A percentile compares a stretch with the other conserved stretches of the same genome.
Evolutionary conservation across 2,329 filamentous ascomycete genomes (phyloP).

Genomic region (Amauroascus niger): DNA sequence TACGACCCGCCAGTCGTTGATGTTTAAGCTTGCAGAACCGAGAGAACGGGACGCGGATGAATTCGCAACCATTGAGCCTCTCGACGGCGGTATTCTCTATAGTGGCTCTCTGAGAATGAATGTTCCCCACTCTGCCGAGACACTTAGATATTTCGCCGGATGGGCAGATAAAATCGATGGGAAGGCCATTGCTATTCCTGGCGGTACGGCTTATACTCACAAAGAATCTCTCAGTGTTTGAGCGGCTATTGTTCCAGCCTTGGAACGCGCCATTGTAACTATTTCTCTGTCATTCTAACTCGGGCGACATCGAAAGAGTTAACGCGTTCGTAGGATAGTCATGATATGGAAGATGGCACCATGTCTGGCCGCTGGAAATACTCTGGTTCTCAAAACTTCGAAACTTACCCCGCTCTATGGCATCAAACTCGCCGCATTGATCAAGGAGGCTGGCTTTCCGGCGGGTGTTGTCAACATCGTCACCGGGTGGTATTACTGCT

Average conservation of each 20-base stretch:
- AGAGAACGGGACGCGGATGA: constrained; percentile 24
- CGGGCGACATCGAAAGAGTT: background rate
- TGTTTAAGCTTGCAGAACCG: constrained; percentile 23
- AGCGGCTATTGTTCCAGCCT: constrained; percentile 25
- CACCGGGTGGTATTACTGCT: constrained; percentile 19
- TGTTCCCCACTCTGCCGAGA: constrained; percentile 20
- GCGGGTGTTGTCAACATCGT: constrained; percentile 38
- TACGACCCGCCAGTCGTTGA: constrained; percentile 16
- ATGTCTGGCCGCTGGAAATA: constrained; percentile 39
- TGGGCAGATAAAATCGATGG: constrained; percentile 27
- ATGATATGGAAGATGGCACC: constrained; percentile 33
- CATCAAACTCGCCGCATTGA: constrained; percentile 30
- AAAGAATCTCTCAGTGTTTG: constrained; percentile 25
- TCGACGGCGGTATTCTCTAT: constrained; percentile 23
- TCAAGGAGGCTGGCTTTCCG: constrained; percentile 38
- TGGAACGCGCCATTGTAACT: constrained; percentile 26
- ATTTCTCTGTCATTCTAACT: background rate
- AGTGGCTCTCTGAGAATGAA: constrained; percentile 20
- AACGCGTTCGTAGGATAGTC: background rate
- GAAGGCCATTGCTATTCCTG: constrained; percentile 20
- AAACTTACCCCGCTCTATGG: constrained; percentile 37
- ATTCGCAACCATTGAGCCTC: constrained; percentile 22
- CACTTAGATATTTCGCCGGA: constrained; percentile 25
- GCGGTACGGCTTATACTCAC: constrained; percentile 21
- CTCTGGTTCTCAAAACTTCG: constrained; percentile 38